These are phyloP conservation scores for Entamoeba nuttalli DNA, from an alignment of 208 protist genomes.

Conservation along the genomic window DNA sequence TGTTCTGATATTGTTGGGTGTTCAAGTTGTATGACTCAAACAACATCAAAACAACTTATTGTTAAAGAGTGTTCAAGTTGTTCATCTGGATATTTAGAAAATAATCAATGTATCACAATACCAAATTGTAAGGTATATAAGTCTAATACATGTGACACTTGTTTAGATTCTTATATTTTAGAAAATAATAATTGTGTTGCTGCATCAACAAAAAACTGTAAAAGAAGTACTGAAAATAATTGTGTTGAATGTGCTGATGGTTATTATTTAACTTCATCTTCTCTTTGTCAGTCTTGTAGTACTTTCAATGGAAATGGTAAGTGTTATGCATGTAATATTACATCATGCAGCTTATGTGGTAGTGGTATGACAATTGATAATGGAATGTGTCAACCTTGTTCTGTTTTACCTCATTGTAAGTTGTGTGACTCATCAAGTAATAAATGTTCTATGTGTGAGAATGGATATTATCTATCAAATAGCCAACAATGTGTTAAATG, in stretches of 20 bases:
- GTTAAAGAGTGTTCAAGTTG: too few species aligned
- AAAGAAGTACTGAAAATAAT: background rate
- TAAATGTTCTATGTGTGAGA: background rate
- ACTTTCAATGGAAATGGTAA: background rate
- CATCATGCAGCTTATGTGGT: background rate
- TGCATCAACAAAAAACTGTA: too few species aligned
- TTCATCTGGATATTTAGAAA: too few species aligned
- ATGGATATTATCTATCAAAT: background rate
- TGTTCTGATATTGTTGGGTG: too few species aligned
- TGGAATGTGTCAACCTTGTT: background rate
- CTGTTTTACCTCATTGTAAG: background rate
- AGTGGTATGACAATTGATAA: background rate
- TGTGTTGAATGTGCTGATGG: background rate
- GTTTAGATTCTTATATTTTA: too few species aligned
- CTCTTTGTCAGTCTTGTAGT: background rate
- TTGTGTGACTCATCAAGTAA: background rate
- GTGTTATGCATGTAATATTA: background rate
- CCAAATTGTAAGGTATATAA: too few species aligned
- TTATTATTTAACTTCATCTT: background rate
- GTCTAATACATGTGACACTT: too few species aligned
- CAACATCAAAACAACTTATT: too few species aligned
- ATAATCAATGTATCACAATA: too few species aligned
- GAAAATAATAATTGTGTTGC: too few species aligned
- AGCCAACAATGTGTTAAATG: too few species aligned
- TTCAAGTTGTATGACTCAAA: too few species aligned